These are phyloP conservation scores for Leishmania arabica DNA, from an alignment of 208 protist genomes.

Conservation along the genomic window DNA sequence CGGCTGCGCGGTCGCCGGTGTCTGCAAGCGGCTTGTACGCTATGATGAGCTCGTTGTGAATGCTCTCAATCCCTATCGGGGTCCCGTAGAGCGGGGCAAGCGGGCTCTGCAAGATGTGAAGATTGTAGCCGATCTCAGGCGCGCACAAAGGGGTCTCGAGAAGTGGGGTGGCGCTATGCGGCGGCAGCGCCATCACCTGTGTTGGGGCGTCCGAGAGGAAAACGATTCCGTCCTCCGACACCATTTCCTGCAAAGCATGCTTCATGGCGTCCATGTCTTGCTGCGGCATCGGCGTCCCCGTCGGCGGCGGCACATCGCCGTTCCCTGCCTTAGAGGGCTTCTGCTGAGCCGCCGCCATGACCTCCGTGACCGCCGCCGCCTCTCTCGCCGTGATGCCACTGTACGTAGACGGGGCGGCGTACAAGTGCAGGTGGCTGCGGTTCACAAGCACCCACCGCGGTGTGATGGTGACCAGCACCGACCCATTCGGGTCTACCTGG, in stretches of 20 bases:
- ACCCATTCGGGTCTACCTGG: slow-evolving; percentile 55
- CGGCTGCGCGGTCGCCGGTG: neutral
- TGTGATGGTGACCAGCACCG: slow-evolving; percentile 70
- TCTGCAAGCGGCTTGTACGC: slow-evolving; percentile 40
- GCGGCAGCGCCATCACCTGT: slow-evolving; percentile 32
- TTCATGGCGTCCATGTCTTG: slow-evolving; percentile 37
- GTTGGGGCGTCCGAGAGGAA: slow-evolving; percentile 31
- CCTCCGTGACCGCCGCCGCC: slow-evolving; percentile 34
- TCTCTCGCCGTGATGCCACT: slow-evolving; percentile 41
- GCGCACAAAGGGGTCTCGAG: slow-evolving; percentile 50
- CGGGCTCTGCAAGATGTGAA: slow-evolving; percentile 61
- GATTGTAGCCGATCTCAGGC: slow-evolving; percentile 58
- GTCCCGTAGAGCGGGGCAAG: slow-evolving; percentile 58
- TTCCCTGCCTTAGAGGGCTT: slow-evolving; percentile 10
- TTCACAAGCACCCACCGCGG: slow-evolving; percentile 90
- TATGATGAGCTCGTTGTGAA: slow-evolving; percentile 69
- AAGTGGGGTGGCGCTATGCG: slow-evolving; percentile 56
- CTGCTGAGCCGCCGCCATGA: slow-evolving; percentile 31
- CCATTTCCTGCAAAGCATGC: slow-evolving; percentile 30
- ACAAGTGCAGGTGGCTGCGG: slow-evolving; percentile 58
- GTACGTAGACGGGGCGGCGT: slow-evolving; percentile 52
- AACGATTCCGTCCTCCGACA: slow-evolving; percentile 16
- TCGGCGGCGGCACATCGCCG: slow-evolving; percentile 1
- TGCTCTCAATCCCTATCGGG: slow-evolving; percentile 77
- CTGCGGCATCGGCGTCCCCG: slow-evolving; percentile 18